Evolutionary conservation across 106 monocot species (phyloP), one percentile per base, ranked within the genome.

Genomic region (Dioscorea zingiberensis): DNA sequence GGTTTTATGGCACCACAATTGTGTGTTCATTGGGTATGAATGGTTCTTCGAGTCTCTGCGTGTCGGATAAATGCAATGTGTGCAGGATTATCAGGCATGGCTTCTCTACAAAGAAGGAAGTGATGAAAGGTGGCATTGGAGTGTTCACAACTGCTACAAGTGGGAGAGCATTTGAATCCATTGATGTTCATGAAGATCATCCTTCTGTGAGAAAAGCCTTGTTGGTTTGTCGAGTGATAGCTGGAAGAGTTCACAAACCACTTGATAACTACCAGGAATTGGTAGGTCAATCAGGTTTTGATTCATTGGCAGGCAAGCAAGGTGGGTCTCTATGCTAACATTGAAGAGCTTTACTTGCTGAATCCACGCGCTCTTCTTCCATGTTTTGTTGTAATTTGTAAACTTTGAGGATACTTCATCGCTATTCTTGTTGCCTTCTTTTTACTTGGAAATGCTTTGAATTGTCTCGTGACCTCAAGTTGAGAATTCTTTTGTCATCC

Each of bases 131-230:
- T 58, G 74, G 74, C 1, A 64, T 86, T 7, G 97, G 97, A 25
- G 92, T 97, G 2, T 97, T 97, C 79, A 92, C 95, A 1, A 83
- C 91, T 45, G 88, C 95, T 1, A 97, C 95, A 0, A 92, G 91
- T 54, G 85, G 83, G 29, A 83, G 81, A 49, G 95, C 95, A 12
- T 80, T 81, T 8, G 91, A 92, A 57, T 72, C 85, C 1, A 78
- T 88, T 47, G 85, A 88, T 25, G 32, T 70, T 0, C 61, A 77
- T 13, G 77, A 76, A 14, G 72, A 77, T 11, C 75, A 73, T 54
- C 60, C 46, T 13, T 64, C 62, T 0, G 51, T 77, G 3, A 83
- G 72, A 45, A 97, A 88, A 71, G 85, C 91, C 0, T 48, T 97
- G 81, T 44, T 97, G 58, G 91, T 92, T n/a, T 91, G 97, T 25